Evolutionary conservation across 1,139 yeast species (phyloP).

Genomic region (Candida labiduridarum): DNA sequence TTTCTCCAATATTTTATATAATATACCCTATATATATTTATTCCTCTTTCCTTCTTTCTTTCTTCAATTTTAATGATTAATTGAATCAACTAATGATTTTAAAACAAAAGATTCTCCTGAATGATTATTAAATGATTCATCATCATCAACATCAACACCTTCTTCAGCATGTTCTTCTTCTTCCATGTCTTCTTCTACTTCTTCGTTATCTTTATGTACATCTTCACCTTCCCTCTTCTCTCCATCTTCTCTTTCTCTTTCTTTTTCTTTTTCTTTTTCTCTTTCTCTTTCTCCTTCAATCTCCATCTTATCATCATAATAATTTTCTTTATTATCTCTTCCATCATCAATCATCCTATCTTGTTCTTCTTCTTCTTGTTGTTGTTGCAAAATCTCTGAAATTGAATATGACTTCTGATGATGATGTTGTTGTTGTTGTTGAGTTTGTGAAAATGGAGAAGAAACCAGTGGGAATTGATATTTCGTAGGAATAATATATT

Average conservation of each 20-base stretch:
- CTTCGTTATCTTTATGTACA: slow-evolving; percentile 3
- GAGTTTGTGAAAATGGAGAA: not conserved
- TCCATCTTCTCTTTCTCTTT: not conserved
- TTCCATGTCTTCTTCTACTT: slow-evolving; percentile 9
- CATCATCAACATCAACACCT: slow-evolving; percentile 6
- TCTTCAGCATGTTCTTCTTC: slow-evolving; percentile 8
- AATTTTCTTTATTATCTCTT: too few species aligned
- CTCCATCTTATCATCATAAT: not conserved
- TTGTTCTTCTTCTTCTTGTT: slow-evolving; percentile 4
- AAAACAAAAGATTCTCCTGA: slow-evolving; percentile 40
- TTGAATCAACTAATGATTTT: slow-evolving; percentile 47
- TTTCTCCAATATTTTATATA: not conserved
- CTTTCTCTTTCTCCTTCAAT: not conserved
- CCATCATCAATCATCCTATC: not conserved
- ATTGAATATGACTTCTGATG: slow-evolving; percentile 5
- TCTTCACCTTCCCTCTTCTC: not conserved
- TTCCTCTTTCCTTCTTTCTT: not conserved
- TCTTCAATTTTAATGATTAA: slow-evolving; percentile 28
- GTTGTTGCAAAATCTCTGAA: slow-evolving; percentile 3
- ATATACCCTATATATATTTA: not conserved
- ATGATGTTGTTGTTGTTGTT: not conserved
- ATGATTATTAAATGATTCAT: slow-evolving; percentile 10
- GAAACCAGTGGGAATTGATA: slow-evolving; percentile 1
- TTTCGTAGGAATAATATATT: slow-evolving; percentile 1
- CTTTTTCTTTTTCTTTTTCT: not conserved